Evolutionary conservation across 768 basidiomycete genomes (phyloP).

Genomic region (Harrya chromipes): DNA sequence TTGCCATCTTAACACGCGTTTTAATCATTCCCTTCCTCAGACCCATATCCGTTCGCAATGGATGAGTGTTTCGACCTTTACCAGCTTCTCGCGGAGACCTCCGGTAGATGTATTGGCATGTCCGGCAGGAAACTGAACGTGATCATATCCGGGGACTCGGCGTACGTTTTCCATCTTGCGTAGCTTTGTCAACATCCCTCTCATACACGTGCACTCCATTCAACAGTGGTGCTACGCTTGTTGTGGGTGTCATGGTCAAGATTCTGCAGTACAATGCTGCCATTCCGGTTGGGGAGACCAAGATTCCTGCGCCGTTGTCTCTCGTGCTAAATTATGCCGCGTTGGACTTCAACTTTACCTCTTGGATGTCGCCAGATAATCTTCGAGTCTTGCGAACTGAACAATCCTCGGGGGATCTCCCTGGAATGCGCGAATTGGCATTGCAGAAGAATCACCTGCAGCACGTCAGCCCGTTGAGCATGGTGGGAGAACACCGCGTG

Average conservation of each 20-base stretch:
- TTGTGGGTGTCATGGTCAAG: slow-evolving; percentile 79
- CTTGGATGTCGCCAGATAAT: slow-evolving; percentile 90
- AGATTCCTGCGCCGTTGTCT: slow-evolving; percentile 71
- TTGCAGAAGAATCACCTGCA: slow-evolving; percentile 86
- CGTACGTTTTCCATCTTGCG: slow-evolving; percentile 54
- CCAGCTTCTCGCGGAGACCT: slow-evolving; percentile 73
- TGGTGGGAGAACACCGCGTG: slow-evolving; percentile 70
- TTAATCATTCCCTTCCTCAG: slow-evolving; percentile 37
- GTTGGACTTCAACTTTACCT: slow-evolving; percentile 96
- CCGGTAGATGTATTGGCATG: slow-evolving; percentile 82
- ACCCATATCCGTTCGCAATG: slow-evolving; percentile 95
- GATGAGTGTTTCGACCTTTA: slow-evolving; percentile 95
- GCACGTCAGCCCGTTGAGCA: slow-evolving; percentile 86
- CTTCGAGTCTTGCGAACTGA: slow-evolving; percentile 83
- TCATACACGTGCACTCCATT: slow-evolving; percentile 12
- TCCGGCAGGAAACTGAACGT: slow-evolving; percentile 75
- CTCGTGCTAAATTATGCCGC: slow-evolving; percentile 89
- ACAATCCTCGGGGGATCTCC: slow-evolving; percentile 79
- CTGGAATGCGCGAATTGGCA: slow-evolving; percentile 64
- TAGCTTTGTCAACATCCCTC: neutral
- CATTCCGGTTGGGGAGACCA: slow-evolving; percentile 30
- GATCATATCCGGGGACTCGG: slow-evolving; percentile 91
- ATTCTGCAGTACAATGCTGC: slow-evolving; percentile 63
- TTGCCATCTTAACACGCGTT: neutral
- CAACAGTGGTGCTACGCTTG: slow-evolving; percentile 82